These are phyloP conservation scores for Penicillium occitanis DNA, from an alignment of 2,329 filamentous ascomycete species.

Conservation along the genomic window DNA sequence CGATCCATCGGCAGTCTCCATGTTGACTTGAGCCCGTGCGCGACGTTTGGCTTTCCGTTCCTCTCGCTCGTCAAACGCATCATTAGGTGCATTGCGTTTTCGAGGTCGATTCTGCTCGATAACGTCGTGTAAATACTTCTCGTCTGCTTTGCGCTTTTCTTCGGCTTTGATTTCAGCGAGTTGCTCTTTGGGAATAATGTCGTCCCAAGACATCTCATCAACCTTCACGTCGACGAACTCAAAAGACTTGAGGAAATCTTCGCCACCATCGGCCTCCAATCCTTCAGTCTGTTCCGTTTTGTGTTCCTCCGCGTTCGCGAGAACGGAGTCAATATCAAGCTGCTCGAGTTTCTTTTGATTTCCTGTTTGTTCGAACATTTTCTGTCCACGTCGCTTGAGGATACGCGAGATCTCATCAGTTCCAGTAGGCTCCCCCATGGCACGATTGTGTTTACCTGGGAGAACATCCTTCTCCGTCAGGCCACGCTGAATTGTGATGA, in stretches of 20 bases:
- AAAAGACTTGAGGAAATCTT: conserved; percentile 85
- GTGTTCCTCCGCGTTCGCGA: conserved; percentile 95
- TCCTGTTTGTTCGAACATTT: conserved; percentile 96
- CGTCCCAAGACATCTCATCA: conserved; percentile 89
- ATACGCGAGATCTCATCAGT: conserved; percentile 95
- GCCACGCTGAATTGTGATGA: conserved; percentile 93
- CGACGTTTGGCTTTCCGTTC: conserved; percentile 69
- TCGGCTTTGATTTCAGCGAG: conserved; percentile 86
- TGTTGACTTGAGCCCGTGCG: conserved; percentile 62
- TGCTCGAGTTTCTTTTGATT: conserved; percentile 97
- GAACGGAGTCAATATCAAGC: conserved; percentile 93
- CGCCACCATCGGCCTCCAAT: conserved; percentile 91
- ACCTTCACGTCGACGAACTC: conserved; percentile 98
- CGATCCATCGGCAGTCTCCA: conserved; percentile 70
- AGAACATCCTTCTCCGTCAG: conserved; percentile 92
- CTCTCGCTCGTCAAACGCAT: conserved; percentile 54
- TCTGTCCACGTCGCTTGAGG: conserved; percentile 95
- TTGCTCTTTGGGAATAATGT: conserved; percentile 94
- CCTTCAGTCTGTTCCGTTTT: conserved; percentile 94
- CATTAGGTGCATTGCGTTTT: conserved; percentile 64
- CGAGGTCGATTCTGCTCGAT: conserved; percentile 84
- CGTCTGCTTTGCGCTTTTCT: conserved; percentile 79
- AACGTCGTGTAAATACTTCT: conserved; percentile 76
- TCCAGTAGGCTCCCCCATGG: conserved; percentile 77
- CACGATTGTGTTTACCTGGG: conserved; percentile 71